Evolutionary conservation across 768 basidiomycete genomes (phyloP), one percentile per base, ranked within the genome.

Genomic region (Clavaria fumosa): DNA sequence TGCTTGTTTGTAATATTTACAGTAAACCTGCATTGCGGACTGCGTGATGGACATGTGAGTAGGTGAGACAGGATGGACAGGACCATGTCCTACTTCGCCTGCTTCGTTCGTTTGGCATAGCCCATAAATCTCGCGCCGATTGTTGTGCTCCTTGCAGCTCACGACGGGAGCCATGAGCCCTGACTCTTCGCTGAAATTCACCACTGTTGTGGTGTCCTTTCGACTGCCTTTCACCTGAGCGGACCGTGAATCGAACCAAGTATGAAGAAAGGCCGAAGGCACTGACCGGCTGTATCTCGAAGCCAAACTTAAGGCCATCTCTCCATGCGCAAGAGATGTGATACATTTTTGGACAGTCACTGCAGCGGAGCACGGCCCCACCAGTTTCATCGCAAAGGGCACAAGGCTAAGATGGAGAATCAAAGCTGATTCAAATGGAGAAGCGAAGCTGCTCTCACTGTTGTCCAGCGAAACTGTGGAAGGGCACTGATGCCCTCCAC

Each of bases 271-370:
- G 31, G 27, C n/a, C 18, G 12, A 20, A 26, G 1, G 12, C 5
- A 58, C 78, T 51, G 46, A 82, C 88, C 23, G 78, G 69, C 48
- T 80, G 79, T 27, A 97, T 72, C 60, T 97, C 91, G 55, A 99
- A 95, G 20, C 86, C 90, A 46, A 97, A 90, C 46, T 66, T 78
- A 60, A 80, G 74, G 0, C 80, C 80, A 27, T 75, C 63, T 37
- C 66, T 70, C 84, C 86, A 96, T 14, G 88, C 95, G 54, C 95
- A 99, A 0, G 85, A 78, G 5, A 78, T 66, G 53, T 99, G 95
- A 53, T 78, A 89, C 45, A 82, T 75, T 36, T 67, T 71, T 11
- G 60, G 55, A 52, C 95, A 96, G 48, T 89, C 88, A 28, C 61
- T 69, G 60, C 95, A 99, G 30, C 75, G 71, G 20, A 91, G 64